Evolutionary conservation across 495 filamentous ascomycete genomes (phyloP), one percentile per base, ranked within the genome.

Genomic region (Niebla homalea): DNA sequence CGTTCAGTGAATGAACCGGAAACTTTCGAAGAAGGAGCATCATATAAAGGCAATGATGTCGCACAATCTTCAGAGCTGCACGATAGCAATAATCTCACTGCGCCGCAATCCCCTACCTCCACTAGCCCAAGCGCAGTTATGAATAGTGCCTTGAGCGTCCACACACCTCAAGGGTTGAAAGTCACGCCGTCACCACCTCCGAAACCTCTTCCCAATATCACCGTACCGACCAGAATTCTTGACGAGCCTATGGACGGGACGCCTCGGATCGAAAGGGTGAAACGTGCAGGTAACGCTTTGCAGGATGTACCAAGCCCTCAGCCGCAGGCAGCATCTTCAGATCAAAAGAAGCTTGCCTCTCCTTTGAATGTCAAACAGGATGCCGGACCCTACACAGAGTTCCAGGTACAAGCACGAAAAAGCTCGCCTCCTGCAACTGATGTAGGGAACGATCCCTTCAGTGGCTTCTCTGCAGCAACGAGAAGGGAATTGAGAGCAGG

Each of bases 201-300:
- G 21, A 41, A 51, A 44, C 50, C 44, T 15, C 37, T 37, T 12
- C 36, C 20, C 25, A 16, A 21, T 36, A 8, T 16, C 1, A 15
- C 16, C 23, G 1, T 18, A 18, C 2, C 45, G 4, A 18, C 45
- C 25, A 16, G 32, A 3, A 35, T 15, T 18, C 1, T 53, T n/a
- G 42, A 51, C 25, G 49, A 46, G 29, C 40, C 25, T 23, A 52
- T 46, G 43, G 46, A 56, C 32, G 58, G 61, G 21, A 66, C 67
- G 38, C 63, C 65, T 6, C 67, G 67, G 37, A 45, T 76, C 37
- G 64, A 61, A 5, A 65, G 57, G 29, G 63, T 72, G 8, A 64
- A 75, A 26, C 66, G 70, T 23, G 67, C 67, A 25, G 73, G 72
- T 5, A 64, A 70, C 32, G 71, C 68, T 14, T 64, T 78, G 12